Percentiles rank a stretch among this genome's conserved stretches.
Conservation (phyloP, 192 early-diverging fungal genomes). For the Helicostylum pulchrum region DNA sequence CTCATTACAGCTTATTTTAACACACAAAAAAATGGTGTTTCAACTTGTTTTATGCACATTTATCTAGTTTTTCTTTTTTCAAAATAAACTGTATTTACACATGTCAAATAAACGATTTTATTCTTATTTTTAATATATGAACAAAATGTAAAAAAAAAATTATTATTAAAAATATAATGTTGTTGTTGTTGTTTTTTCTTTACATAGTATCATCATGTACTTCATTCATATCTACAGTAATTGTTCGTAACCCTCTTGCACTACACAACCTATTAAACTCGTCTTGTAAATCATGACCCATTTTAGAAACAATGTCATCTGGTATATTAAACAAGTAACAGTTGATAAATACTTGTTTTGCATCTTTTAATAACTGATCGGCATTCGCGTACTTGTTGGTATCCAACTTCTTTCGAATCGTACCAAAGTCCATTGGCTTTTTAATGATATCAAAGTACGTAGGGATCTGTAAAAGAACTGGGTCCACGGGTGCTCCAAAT, state of each 20-base stretch:
- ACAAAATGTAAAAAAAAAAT: no score
- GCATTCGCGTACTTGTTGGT: conserved; percentile 51
- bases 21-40: no score
- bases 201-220: background rate
- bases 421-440: conserved; percentile 83
- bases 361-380: conserved; percentile 55
- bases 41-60: no score
- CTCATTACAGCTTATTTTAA: no score
- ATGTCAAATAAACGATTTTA: no score
- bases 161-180: no score
- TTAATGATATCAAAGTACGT: conserved; percentile 64
- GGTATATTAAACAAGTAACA: conserved; percentile 68
- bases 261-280: conserved; percentile 17
- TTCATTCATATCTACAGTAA: conserved; percentile 10
- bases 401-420: conserved; percentile 69
- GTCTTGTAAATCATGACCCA: conserved; percentile 53
- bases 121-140: no score
- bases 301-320: conserved; percentile 55
- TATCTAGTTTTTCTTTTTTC: no score
- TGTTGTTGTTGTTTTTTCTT: no score
- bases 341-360: conserved; percentile 62
- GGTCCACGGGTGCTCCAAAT: conserved; percentile 80
- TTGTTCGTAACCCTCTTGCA: conserved; percentile 8
- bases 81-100: no score
- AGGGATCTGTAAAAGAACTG: conserved; percentile 60